These are phyloP conservation scores for Penicillium sp. DNA, from an alignment of 2,329 filamentous ascomycete species.

Conservation along the genomic window DNA sequence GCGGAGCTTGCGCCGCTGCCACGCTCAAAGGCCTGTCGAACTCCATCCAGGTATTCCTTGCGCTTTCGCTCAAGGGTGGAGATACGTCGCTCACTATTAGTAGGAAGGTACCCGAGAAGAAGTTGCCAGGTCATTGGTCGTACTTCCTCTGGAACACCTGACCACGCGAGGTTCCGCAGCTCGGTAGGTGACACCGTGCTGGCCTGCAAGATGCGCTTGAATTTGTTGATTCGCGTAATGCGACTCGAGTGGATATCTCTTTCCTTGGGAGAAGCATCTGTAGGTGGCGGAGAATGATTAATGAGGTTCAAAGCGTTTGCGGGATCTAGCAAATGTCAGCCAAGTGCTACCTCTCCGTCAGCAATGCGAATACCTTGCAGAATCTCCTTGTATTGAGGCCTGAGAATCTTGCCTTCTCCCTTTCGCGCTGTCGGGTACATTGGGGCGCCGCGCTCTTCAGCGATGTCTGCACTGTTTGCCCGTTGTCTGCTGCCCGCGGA, in stretches of 20 bases:
- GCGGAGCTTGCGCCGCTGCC: constrained; percentile 47
- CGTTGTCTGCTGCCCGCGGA: constrained; percentile 59
- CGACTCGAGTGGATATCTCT: constrained; percentile 82
- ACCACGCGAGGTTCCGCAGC: constrained; percentile 85
- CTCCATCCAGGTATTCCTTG: constrained; percentile 94
- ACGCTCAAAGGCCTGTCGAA: constrained; percentile 66
- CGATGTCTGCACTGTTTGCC: constrained; percentile 90
- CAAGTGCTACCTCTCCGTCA: background rate
- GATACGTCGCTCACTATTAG: constrained; percentile 91
- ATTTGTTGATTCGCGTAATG: constrained; percentile 95
- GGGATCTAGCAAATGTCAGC: constrained; percentile 56
- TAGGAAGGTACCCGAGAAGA: constrained; percentile 89
- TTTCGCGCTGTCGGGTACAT: constrained; percentile 88
- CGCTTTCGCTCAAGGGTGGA: constrained; percentile 89
- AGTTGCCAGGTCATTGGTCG: constrained; percentile 99
- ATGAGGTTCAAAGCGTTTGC: constrained; percentile 95
- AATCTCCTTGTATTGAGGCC: constrained; percentile 97
- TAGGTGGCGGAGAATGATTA: constrained; percentile 74
- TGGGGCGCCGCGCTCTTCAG: constrained; percentile 79
- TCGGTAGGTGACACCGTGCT: constrained; percentile 86
- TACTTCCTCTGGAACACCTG: constrained; percentile 90
- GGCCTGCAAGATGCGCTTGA: constrained; percentile 91
- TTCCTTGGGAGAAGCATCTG: constrained; percentile 78
- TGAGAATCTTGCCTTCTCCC: constrained; percentile 88
- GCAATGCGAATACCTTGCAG: constrained; percentile 59